Evolutionary conservation across 2,329 filamentous ascomycete genomes (phyloP), one percentile per base, ranked within the genome.

Genomic region (Pestalotiopsis sp.): DNA sequence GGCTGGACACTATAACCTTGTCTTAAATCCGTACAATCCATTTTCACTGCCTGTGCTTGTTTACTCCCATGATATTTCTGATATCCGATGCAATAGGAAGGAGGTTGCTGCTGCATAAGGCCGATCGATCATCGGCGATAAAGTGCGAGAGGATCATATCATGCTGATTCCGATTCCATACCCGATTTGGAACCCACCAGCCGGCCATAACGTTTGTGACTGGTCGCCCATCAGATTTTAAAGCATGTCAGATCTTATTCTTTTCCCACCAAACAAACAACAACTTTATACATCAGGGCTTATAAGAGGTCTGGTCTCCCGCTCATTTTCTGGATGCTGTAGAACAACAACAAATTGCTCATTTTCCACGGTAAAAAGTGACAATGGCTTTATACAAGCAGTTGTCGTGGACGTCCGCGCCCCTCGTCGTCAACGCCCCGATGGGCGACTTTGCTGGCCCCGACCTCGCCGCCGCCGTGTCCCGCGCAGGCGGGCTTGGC

Each of bases 401-500:
- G 20, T 20, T 61, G 13, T 3, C 59, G 17, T 61, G 59, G 59
- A 38, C 59, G 6, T 70, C 74, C 4, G 70, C 73, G 25, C 82
- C 82, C 20, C 72, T 83, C 12, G 72, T 83, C 52, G 74, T 83
- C 65, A 80, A 76, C 57, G 82, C 82, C 7, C 82, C 82, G 12
- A 82, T 85, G 81, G 77, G 80, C 17, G 76, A 75, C 61, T 73
- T 80, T 36, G 72, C 79, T 1, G 82, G 80, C 57, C 75, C 79
- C 40, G 78, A 72, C 61, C 75, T 84, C 14, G 81, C 81, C 6
- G 77, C 79, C 13, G 79, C 81, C 52, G 81, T 83, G 7, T 75
- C 78, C 65, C 78, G 78, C 56, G 81, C 82, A 9, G 79, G 81
- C 14, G 82, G 82, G 0, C 72, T 83, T 2, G 82, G 81, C 82